Evolutionary conservation across 352 stramenopile genomes (phyloP), one percentile per base, ranked within the genome.

Genomic region (Globisporangium yorkense): DNA sequence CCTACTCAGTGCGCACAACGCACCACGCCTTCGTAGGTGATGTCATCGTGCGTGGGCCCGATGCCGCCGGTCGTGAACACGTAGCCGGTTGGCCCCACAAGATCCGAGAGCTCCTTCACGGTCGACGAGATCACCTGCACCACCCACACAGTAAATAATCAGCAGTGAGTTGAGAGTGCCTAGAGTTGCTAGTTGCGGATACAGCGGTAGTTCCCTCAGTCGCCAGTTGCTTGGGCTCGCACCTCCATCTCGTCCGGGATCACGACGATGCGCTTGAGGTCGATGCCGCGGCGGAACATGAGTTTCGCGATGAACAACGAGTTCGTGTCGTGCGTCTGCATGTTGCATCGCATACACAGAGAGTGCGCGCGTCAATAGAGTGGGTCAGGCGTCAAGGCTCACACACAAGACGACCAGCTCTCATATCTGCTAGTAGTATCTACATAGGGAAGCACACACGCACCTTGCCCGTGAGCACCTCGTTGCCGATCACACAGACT

Each of bases 51-150:
- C 10, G 85, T 94, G 12, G 83, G 85, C 4, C 85, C 85, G 41
- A 94, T 92, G 21, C 84, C 84, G 59, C 84, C 84, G 15, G 84
- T 92, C 20, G 84, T 92, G 70, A 94, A 77, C n/a, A 94, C 83
- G 52, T 89, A 94, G 40, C 84, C 84, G n/a, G 54, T 75, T 12
- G 74, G 71, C 0, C 84, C 82, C 4, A 94, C 84, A 10, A 88
- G 70, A 12, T 87, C 70, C 21, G 80, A 92, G 15, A 95, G 66
- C 21, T 87, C 62, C 56, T 87, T 77, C 27, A 95, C 81, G 2
- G 81, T 92, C 15, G 70, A 77, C 0, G 81, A 58, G 48, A 95
- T 95, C 2, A 72, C 72, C 80, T 89, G 56, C 0, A 24, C 7
- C 33, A 37, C 3, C 5, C 8, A 37, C 5, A 37, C 33, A 37